A percentile compares a stretch with the other conserved stretches of the same genome.
phyloP scores from a whole-genome alignment of 345 rosid genomes.

The Populus simonii region DNA sequence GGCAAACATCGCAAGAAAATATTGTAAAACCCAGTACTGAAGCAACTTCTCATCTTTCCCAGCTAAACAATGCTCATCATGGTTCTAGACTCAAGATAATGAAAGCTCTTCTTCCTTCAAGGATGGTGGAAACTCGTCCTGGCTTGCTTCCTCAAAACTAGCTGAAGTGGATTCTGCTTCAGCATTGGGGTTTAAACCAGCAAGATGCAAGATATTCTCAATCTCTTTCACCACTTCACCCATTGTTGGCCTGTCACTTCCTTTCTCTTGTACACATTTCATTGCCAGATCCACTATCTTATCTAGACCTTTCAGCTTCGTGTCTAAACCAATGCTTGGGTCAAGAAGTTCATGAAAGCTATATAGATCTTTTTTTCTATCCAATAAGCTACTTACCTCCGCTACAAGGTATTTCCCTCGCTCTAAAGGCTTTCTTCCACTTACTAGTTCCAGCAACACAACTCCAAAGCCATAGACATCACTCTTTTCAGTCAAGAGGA shows the following conservation, averaged over 20 bases:
- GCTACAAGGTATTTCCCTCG: constrained; percentile 75
- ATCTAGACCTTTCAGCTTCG: constrained; percentile 30
- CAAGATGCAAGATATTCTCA: constrained; percentile 8
- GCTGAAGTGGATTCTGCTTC: constrained; percentile 22
- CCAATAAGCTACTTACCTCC: constrained; percentile 59
- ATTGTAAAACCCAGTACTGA: too few species aligned
- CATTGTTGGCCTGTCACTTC: constrained; percentile 28
- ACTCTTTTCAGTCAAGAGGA: constrained; percentile 83
- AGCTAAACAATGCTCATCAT: too few species aligned
- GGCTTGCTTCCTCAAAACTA: constrained; percentile 12
- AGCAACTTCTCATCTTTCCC: too few species aligned
- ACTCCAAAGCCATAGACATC: constrained; percentile 95
- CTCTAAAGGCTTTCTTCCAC: constrained; percentile 72
- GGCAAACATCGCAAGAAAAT: too few species aligned
- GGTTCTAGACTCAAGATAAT: too few species aligned
- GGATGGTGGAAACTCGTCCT: background rate
- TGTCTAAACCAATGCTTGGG: constrained; percentile 45
- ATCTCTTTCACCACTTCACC: constrained; percentile 31
- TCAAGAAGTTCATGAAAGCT: constrained; percentile 66
- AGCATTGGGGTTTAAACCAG: constrained; percentile 16
- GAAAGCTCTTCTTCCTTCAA: too few species aligned
- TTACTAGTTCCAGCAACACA: constrained; percentile 66
- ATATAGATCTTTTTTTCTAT: constrained; percentile 48
- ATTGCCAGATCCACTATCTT: constrained; percentile 21
- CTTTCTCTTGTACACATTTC: constrained; percentile 21